phyloP scores from a whole-genome alignment of 139 green algal genomes.

The Haematococcus lacustris region DNA sequence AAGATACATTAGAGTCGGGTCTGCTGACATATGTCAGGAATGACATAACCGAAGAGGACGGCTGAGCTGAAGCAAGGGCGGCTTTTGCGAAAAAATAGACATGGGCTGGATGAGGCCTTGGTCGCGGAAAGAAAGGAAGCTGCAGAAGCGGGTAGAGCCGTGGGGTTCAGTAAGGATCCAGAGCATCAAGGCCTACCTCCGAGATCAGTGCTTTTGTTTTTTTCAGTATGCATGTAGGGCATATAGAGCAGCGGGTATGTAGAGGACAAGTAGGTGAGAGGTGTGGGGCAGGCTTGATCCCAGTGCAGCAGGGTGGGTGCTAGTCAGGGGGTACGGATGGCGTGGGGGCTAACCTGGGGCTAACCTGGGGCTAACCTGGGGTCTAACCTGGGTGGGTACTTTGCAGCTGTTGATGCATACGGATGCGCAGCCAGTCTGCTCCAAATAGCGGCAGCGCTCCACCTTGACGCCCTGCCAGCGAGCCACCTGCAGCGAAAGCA shows the following conservation, averaged over 20 bases:
- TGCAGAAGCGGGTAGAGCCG: too few relatives aligned
- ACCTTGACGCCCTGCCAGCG: conserved; percentile 63
- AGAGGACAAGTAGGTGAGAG: not conserved
- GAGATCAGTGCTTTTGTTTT: not conserved
- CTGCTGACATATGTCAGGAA: too few relatives aligned
- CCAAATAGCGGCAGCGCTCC: conserved; percentile 83
- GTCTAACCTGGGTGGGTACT: conserved; percentile 67
- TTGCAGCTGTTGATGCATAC: conserved; percentile 90
- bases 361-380: conserved; percentile 6
- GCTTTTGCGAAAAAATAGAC: too few relatives aligned
- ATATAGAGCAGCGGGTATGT: not conserved
- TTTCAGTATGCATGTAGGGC: not conserved
- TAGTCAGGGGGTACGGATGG: not conserved
- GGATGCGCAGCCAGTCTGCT: conserved; percentile 72
- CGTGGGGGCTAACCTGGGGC: not conserved
- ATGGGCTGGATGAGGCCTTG: too few relatives aligned
- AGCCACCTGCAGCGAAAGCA: not conserved
- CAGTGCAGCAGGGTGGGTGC: too few relatives aligned
- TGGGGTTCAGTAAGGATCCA: too few relatives aligned
- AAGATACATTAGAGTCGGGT: too few relatives aligned
- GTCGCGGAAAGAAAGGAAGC: too few relatives aligned
- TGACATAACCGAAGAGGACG: too few relatives aligned
- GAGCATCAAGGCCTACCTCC: too few relatives aligned
- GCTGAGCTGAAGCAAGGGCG: too few relatives aligned
- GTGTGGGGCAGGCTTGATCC: too few relatives aligned